These are phyloP conservation scores for Rhinocladiella mackenziei DNA, from an alignment of 2,329 filamentous ascomycete genomes.

Conservation along the genomic window DNA sequence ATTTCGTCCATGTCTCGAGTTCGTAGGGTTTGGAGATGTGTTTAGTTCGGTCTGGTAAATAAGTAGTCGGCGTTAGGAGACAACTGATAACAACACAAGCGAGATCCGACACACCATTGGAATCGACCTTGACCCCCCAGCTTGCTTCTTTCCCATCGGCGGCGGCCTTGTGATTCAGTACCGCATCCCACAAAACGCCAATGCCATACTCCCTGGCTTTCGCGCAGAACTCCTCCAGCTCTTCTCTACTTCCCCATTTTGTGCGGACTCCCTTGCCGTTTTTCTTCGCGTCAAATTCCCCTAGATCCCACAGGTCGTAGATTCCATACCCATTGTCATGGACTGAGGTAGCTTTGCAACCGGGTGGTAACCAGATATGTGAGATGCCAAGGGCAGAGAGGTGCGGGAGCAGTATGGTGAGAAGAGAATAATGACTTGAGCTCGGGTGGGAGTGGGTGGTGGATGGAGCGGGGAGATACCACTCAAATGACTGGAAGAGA, in stretches of 20 bases:
- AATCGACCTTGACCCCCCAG: conserved; percentile 61
- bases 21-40: conserved; percentile 54
- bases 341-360: conserved; percentile 60
- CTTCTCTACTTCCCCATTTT: conserved; percentile 65
- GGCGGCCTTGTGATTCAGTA: conserved; percentile 68
- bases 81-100: not conserved
- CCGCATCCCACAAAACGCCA: conserved; percentile 64
- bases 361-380: conserved; percentile 65
- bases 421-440: conserved; percentile 57
- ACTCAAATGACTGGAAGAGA: conserved; percentile 69
- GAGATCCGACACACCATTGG: conserved; percentile 36
- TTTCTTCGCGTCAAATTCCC: conserved; percentile 70
- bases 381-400: conserved; percentile 59
- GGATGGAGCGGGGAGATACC: conserved; percentile 54
- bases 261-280: conserved; percentile 44
- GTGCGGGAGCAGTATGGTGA: conserved; percentile 50
- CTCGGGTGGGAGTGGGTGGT: conserved; percentile 44
- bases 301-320: conserved; percentile 67
- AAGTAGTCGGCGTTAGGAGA: not conserved
- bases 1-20: conserved; percentile 65
- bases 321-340: conserved; percentile 63
- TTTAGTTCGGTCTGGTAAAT: conserved; percentile 49
- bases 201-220: conserved; percentile 53
- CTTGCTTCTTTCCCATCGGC: conserved; percentile 63
- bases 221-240: conserved; percentile 53